Evolutionary conservation across 202 grass and related monocot species (phyloP), one percentile per base, ranked within the genome.

Genomic region (Carex arenaria): DNA sequence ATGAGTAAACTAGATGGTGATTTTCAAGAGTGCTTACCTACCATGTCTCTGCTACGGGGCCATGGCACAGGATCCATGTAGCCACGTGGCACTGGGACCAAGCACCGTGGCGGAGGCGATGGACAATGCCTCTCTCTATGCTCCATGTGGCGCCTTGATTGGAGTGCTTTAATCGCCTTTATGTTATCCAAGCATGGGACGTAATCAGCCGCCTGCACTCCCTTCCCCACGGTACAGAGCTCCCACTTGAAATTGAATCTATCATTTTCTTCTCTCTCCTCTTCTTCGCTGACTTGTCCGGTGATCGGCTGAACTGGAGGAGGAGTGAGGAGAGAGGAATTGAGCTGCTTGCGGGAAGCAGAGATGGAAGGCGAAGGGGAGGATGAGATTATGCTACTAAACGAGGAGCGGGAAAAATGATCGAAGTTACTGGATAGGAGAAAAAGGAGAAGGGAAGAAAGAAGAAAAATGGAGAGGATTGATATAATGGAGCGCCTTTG

Each of bases 41-140:
- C 95, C 95, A 98, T 98, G 77, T 95, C 92, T 91, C 92, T 93
- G 86, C 95, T 98, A 77, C 56, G 89, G 20, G 95, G 95, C 95
- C 95, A 95, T 55, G 90, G 86, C 60, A 98, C 31, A 0, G 91
- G 91, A 56, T 84, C 71, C 67, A 68, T 82, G 87, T 98, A 98
- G 26, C 88, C 84, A 17, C 30, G 18, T 1, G 95, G 89, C 22
- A 98, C 76, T 10, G 92, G 89, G 38, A 95, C 90, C 18, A 98
- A 85, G 30, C 95, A 98, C 51, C 89, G 87, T 38, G 86, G 86
- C 23, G 84, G 86, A 62, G 67, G 75, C 31, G 88, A 88, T 23
- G 95, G 91, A 84, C 95, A 98, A 80, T 95, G 95, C 83, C 92
- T 83, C 89, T 98, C 95, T 69, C 91, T 86, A 81, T 95, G 92